A percentile compares a stretch with the other conserved stretches of the same genome.
These are phyloP conservation scores for Agastache rugosa DNA, from an alignment of 257 asterid genomes.

Conservation along the genomic window DNA sequence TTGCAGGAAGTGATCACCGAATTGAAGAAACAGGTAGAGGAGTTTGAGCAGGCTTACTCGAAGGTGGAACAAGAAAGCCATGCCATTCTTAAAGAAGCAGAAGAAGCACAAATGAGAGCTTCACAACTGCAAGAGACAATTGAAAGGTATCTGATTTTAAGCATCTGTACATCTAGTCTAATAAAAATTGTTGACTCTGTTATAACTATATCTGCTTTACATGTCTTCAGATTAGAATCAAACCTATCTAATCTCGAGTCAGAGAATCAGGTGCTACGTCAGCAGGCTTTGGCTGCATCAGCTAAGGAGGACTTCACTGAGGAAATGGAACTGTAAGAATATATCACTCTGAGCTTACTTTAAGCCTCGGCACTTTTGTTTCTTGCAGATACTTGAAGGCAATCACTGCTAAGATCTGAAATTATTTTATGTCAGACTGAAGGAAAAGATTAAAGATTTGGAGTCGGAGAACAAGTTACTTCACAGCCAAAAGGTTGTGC, in stretches of 20 bases:
- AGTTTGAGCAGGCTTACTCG: slow-evolving; percentile 60
- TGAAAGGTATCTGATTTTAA: slow-evolving; percentile 61
- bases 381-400: slow-evolving; percentile 22
- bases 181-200: slow-evolving; percentile 27
- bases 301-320: slow-evolving; percentile 70
- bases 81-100: slow-evolving; percentile 67
- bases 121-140: slow-evolving; percentile 78
- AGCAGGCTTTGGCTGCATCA: slow-evolving; percentile 85
- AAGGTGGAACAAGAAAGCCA: slow-evolving; percentile 72
- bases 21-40: slow-evolving; percentile 64
- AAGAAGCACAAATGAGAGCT: slow-evolving; percentile 69
- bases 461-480: slow-evolving; percentile 77
- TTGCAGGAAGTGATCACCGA: slow-evolving; percentile 71
- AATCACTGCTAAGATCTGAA: slow-evolving; percentile 34
- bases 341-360: slow-evolving; percentile 17
- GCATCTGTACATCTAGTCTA: slow-evolving; percentile 27
- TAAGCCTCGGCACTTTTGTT: background rate
- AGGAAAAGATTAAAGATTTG: slow-evolving; percentile 65
- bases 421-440: slow-evolving; percentile 54
- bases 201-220: slow-evolving; percentile 37
- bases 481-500: slow-evolving; percentile 58
- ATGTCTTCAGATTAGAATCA: slow-evolving; percentile 66
- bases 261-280: slow-evolving; percentile 92
- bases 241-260: slow-evolving; percentile 85
- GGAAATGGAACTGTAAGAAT: slow-evolving; percentile 78